phyloP scores from a whole-genome alignment of 108 stramenopile genomes.

The Cyclotella choctawhatcheeana region DNA sequence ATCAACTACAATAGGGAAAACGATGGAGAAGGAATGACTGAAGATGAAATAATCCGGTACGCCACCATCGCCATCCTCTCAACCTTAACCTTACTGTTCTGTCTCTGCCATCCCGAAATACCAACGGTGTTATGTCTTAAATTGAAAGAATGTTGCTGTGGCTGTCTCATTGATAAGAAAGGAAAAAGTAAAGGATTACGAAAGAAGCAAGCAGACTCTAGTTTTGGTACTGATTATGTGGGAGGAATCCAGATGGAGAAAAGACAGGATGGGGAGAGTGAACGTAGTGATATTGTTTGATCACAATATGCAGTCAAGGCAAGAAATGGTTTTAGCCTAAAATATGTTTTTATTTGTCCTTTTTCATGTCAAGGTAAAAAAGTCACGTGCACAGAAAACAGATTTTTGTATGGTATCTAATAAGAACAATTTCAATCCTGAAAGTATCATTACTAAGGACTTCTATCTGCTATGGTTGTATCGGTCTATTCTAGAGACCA shows the following conservation, averaged over 20 bases:
- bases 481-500: too few species aligned
- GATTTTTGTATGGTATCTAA: too few species aligned
- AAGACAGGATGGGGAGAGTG: background rate
- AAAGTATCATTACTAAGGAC: too few species aligned
- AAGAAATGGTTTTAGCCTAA: too few species aligned
- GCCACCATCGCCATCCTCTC: background rate
- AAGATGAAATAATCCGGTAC: background rate
- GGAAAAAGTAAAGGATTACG: background rate
- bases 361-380: too few species aligned
- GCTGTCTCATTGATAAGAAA: background rate
- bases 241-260: background rate
- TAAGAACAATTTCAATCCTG: too few species aligned
- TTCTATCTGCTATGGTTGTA: too few species aligned
- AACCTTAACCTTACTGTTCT: background rate
- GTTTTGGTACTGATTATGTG: background rate
- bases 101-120: conserved; percentile 1
- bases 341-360: too few species aligned
- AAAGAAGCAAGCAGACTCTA: too few species aligned
- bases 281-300: background rate
- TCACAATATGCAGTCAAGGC: too few species aligned
- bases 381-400: too few species aligned
- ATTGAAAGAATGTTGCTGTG: background rate
- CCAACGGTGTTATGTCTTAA: background rate
- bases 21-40: background rate
- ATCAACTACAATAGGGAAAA: background rate